phyloP scores from a whole-genome alignment of 2,329 filamentous ascomycete species.

The Myriosclerotinia curreyana region DNA sequence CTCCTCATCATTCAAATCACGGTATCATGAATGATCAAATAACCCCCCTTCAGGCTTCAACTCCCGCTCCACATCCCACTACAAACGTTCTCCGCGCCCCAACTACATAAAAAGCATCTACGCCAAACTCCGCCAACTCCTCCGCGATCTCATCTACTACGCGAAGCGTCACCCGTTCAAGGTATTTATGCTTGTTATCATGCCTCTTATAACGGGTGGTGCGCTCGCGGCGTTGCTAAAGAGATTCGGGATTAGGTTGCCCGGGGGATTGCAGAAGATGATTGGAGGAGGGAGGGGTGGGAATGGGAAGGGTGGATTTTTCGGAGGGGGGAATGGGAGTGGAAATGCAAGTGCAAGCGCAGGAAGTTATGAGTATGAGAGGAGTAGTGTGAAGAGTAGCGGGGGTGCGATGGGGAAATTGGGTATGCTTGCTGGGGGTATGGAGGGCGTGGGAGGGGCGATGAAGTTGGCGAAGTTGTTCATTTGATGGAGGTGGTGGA shows the following conservation, averaged over 20 bases:
- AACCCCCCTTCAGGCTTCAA: conserved; percentile 7
- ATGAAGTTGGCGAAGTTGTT: conserved; percentile 40
- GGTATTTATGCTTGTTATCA: conserved; percentile 80
- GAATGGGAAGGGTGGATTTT: too few relatives aligned
- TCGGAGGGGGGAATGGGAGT: conserved; percentile 42
- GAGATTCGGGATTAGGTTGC: conserved; percentile 76
- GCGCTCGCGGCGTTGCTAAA: conserved; percentile 73
- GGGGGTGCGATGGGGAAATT: conserved; percentile 29
- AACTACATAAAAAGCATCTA: conserved; percentile 74
- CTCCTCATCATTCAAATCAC: not conserved
- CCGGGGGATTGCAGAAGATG: conserved; percentile 58
- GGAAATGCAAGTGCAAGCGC: too few relatives aligned
- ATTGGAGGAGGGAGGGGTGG: conserved; percentile 43
- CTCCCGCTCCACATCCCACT: conserved; percentile 50
- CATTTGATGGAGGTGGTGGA: conserved; percentile 30
- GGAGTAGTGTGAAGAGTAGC: conserved; percentile 30
- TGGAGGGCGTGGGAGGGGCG: conserved; percentile 35
- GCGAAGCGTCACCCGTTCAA: conserved; percentile 81
- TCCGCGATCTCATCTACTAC: conserved; percentile 78
- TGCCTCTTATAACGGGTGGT: conserved; percentile 84
- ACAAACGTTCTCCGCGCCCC: conserved; percentile 77
- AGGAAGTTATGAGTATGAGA: conserved; percentile 21
- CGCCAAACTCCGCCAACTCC: conserved; percentile 71
- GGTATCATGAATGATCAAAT: not conserved
- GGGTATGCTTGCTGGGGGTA: conserved; percentile 29